phyloP scores from a whole-genome alignment of 169 alveolate genomes.

The Plasmodium berghei region DNA sequence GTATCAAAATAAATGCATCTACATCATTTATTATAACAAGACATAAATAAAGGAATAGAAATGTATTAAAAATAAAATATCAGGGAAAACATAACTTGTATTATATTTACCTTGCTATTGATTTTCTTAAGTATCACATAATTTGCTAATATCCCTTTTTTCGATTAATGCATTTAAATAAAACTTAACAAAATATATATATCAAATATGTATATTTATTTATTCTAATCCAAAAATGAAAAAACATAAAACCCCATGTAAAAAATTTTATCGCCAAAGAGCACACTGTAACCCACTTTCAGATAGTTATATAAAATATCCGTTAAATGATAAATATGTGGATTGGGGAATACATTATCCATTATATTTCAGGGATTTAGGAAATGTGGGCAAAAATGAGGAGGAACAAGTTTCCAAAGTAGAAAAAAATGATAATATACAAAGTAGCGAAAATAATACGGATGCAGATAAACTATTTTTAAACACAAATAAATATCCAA shows the following conservation, averaged over 20 bases:
- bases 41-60: too few relatives aligned
- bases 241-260: constrained; percentile 60
- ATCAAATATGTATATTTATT: too few relatives aligned
- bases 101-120: too few relatives aligned
- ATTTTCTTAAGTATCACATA: too few relatives aligned
- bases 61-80: too few relatives aligned
- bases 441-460: background rate
- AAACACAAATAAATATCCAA: constrained; percentile 52
- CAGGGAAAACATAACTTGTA: too few relatives aligned
- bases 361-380: background rate
- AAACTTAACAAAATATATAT: too few relatives aligned
- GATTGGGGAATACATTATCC: constrained; percentile 89
- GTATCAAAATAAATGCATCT: too few relatives aligned
- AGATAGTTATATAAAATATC: constrained; percentile 87
- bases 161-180: too few relatives aligned
- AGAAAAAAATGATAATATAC: background rate
- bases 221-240: constrained; percentile 1
- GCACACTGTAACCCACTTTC: constrained; percentile 91
- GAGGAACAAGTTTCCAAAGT: background rate
- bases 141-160: too few relatives aligned
- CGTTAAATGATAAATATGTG: constrained; percentile 83
- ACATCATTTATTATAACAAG: too few relatives aligned
- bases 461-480: background rate
- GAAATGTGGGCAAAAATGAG: background rate
- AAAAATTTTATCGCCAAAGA: constrained; percentile 50